Base-by-base conservation (phyloP, 495 filamentous ascomycete species). In the Neurospora sp. region DNA sequence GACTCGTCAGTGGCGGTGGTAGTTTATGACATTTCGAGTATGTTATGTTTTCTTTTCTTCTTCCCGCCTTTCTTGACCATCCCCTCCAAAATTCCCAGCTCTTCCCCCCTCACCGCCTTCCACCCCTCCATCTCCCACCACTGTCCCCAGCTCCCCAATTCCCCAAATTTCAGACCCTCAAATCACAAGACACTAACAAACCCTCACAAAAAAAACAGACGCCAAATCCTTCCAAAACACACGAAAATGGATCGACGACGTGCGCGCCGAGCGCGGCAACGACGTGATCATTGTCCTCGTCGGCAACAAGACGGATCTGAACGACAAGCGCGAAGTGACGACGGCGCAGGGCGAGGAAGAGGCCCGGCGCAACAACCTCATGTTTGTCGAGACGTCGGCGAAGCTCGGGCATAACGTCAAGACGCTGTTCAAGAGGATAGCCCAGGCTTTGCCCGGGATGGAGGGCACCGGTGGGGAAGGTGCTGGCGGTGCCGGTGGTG, bases 371-470 rank as follows among this genome's bases (percentile, higher is more conserved):
- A 93, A 94, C 79, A 94, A 94, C 70, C 84, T 97, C 74, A 96
- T 98, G 92, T 99, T 98, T 75, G 94, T 99, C 80, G 96, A 99
- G 87, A 99, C 96, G 71, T 97, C 94, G 83, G 96, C 96, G 46
- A 99, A 98, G 88, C 89, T 97, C 6, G 96, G 96, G 10, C 95
- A 98, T 80, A 99, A 99, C 79, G 96, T 99, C 74, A 98, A 99
- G 87, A 92, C 90, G 73, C 87, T 99, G 71, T 99, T 99, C 86
- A 92, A 92, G 85, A 90, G 93, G 83, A 99, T 99, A 86, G 96
- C 96, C 69, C 96, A 99, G 84, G 96, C 96, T 39, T 88, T 99
- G 76, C 96, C 96, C 5, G 96, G 96, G 39, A 99, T 99, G 96
- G 96, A 98, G 80, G 94, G 94, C 10, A 88, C 91, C 74, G 91